Percentiles rank a stretch among this genome's conserved stretches.
Evolutionary conservation across 352 stramenopile genomes (phyloP).

Genomic region (Aphanomyces stellatus): DNA sequence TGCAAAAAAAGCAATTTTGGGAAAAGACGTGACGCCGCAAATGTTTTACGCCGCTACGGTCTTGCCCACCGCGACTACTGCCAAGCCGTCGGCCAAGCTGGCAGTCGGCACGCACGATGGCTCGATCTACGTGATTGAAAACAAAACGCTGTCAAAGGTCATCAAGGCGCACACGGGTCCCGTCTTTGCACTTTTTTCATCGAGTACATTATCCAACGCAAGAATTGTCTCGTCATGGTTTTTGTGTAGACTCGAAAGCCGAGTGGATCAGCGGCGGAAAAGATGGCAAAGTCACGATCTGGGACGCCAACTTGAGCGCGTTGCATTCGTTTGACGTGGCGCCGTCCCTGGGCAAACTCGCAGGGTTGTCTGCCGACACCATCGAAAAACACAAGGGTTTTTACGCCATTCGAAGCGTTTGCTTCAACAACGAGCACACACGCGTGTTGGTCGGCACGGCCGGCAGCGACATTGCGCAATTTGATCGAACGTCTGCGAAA

Average conservation of each 20-base stretch:
- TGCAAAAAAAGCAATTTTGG: constrained; percentile 20
- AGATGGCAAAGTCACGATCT: constrained; percentile 80
- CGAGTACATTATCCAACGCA: constrained; percentile 1
- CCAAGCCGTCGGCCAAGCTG: background rate
- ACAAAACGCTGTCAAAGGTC: constrained; percentile 38
- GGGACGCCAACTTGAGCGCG: constrained; percentile 51
- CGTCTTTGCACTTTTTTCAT: constrained; percentile 42
- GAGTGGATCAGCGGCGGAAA: constrained; percentile 82
- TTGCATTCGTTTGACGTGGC: constrained; percentile 31
- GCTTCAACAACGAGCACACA: constrained; percentile 11
- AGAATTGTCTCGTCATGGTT: background rate
- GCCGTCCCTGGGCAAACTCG: background rate
- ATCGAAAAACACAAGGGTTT: background rate
- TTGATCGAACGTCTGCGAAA: constrained; percentile 43
- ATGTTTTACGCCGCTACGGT: background rate
- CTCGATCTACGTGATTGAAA: constrained; percentile 68
- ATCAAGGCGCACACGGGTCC: constrained; percentile 41
- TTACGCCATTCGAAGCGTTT: constrained; percentile 11
- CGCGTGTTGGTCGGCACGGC: constrained; percentile 71
- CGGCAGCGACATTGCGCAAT: constrained; percentile 81
- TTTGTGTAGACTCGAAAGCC: constrained; percentile 13
- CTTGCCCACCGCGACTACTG: background rate
- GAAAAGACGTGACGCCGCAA: constrained; percentile 1
- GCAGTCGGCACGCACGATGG: constrained; percentile 41
- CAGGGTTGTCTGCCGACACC: background rate